Evolutionary conservation across 192 early-diverging fungal species (phyloP), one percentile per base, ranked within the genome.

Genomic region (Mortierella hygrophila): DNA sequence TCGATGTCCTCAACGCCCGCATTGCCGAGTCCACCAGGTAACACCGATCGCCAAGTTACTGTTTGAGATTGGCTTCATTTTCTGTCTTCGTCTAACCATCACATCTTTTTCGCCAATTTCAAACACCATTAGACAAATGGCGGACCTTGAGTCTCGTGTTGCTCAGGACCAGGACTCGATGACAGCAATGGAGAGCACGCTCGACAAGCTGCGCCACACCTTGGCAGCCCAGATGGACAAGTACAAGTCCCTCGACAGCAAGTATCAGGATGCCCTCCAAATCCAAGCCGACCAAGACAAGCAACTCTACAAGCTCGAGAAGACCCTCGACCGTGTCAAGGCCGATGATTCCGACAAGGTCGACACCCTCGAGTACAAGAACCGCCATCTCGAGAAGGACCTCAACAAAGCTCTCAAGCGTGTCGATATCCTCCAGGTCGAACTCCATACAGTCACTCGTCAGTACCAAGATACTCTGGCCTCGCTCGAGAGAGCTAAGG

Each of bases 211-310:
- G 15, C 72, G 65, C 20, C 11, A 20, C 23, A 49, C 74, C 21
- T 32, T 85, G 11, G 63, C 74, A 0, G n/a, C 74, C 4, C 78
- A 85, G 40, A 47, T 76, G 44, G 76, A 76, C 21, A 79, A 68
- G 35, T 76, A 80, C 74, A 75, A 72, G n/a, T 9, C 42, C 32
- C 78, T 85, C 16, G 83, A 85, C 8, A 40, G 37, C 52, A 85
- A 72, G 42, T 55, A 85, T 55, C 74, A 65, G 32, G 9, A 46
- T 4, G 38, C 52, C n/a, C 69, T 72, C 37, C 21, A 44, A 10
- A 20, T 40, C 11, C 75, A 82, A 52, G 74, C 69, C 11, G 52
- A 76, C 13, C 81, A 82, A 32, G 75, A 81, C 40, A 63, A 81
- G 47, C 44, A 72, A 52, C 68, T 81, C 15, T 70, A 52, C 68